Evolutionary conservation across 495 filamentous ascomycete genomes (phyloP).

Genomic region (Neurospora sp.): DNA sequence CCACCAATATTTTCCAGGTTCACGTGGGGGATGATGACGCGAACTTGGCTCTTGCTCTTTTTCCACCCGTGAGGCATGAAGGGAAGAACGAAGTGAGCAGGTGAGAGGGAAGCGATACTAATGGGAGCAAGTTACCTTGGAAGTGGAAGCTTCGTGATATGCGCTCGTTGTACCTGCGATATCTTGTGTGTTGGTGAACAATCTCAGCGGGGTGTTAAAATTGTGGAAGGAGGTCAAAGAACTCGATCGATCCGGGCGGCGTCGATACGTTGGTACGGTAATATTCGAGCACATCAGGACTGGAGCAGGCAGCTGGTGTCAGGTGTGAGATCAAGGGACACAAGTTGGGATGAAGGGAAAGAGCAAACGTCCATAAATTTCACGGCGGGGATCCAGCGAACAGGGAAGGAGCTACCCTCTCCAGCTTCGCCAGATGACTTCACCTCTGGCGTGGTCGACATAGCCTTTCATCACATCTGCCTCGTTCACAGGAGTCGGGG

Average conservation of each 20-base stretch:
- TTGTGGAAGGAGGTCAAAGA: neutral
- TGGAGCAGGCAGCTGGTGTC: neutral
- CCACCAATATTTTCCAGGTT: neutral
- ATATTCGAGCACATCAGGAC: neutral
- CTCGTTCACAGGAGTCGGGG: neutral
- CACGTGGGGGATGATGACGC: neutral
- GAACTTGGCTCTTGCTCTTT: neutral
- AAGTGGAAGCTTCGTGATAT: neutral
- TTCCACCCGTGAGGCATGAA: neutral
- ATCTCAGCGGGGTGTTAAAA: neutral
- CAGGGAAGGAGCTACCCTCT: neutral
- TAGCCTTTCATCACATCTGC: neutral
- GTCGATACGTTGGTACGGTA: neutral
- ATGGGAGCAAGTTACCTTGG: neutral
- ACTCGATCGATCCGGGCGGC: neutral
- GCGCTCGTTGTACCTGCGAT: neutral
- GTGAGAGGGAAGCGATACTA: neutral
- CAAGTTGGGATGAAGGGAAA: neutral
- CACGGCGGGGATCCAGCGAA: neutral
- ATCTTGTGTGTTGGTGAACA: neutral
- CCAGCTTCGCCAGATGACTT: neutral
- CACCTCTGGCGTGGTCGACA: neutral
- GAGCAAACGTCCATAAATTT: neutral
- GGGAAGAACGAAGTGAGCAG: neutral
- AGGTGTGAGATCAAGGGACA: neutral